phyloP scores from a whole-genome alignment of 305 asterid species.

The Solanum aculeatissimum region DNA sequence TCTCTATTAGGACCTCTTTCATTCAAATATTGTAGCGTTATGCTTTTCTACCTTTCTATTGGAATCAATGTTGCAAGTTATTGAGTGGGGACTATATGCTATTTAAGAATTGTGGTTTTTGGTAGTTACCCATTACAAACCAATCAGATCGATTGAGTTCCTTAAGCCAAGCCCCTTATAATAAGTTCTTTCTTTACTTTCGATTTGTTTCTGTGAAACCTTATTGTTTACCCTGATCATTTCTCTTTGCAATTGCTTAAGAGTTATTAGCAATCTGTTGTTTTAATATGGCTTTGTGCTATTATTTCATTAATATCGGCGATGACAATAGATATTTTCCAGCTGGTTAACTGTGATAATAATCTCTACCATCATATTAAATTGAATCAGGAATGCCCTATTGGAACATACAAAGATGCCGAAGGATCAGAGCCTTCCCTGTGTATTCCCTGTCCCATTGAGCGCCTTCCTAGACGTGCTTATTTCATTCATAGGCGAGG shows the following conservation, averaged over 20 bases:
- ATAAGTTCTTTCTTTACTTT: not conserved
- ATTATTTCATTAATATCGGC: not conserved
- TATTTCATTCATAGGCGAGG: slow-evolving; percentile 76
- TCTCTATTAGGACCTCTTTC: not conserved
- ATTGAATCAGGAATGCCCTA: slow-evolving; percentile 68
- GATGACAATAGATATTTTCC: not conserved
- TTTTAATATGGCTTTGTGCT: not conserved
- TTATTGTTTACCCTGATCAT: not conserved
- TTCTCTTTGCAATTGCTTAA: not conserved
- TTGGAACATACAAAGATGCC: slow-evolving; percentile 72
- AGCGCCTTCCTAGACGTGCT: slow-evolving; percentile 82
- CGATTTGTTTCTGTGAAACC: not conserved
- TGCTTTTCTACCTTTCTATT: not conserved
- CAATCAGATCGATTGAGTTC: not conserved
- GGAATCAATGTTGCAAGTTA: not conserved
- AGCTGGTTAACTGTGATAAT: not conserved
- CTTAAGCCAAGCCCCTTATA: not conserved
- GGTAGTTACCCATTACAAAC: not conserved
- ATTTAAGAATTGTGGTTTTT: not conserved
- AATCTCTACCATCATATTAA: not conserved
- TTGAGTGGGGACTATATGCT: not conserved
- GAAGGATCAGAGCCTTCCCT: slow-evolving; percentile 83
- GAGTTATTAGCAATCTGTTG: not conserved
- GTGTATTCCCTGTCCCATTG: slow-evolving; percentile 68
- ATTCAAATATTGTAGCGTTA: not conserved